Evolutionary conservation across 345 rosid genomes (phyloP), one percentile per base, ranked within the genome.

Genomic region (Laguncularia racemosa): DNA sequence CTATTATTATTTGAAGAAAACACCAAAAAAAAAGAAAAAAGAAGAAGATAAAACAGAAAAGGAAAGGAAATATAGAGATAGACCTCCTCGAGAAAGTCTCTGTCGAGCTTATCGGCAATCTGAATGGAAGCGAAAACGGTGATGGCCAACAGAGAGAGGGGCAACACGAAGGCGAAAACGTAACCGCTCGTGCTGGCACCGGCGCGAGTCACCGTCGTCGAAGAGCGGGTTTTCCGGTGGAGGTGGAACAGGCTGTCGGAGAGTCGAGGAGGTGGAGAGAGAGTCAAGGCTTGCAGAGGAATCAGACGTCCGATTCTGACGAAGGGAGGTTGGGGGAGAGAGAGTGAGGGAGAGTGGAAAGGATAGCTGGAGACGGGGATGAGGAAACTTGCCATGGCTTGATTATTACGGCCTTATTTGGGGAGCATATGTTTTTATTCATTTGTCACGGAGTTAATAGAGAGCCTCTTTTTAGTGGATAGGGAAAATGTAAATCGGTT

Each of bases 51-150:
- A 51, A 43, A 15, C 46, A 7, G 44, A 67, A 15, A 20, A 21
- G 13, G 13, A 57, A 43, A 58, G 5, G 17, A 65, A 13, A 38
- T 50, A 48, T 52, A 68, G 62, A 50, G n/a, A 48, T 49, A 52
- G 69, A 88, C 98, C 81, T 88, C 91, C 57, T 92, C 92, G 1
- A 88, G 81, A 62, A 70, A 92, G 33, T 86, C 76, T 26, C 59
- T 28, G 56, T 88, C 96, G 52, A 88, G 96, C 73, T 72, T 72
- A 65, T 88, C 95, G 53, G 90, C 80, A 46, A 91, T 70, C 71
- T 60, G 79, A 13, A 73, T 59, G 14, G 96, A 82, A 68, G 88
- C 69, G 52, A 85, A 75, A 67, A 84, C 56, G 40, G 98, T 91
- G 71, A 54, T 70, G 7, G 78, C 82, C 14, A 91, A 74, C 46